Base-by-base conservation (phyloP, 805 yeast species). In the Cyberlindnera mycetangii region DNA sequence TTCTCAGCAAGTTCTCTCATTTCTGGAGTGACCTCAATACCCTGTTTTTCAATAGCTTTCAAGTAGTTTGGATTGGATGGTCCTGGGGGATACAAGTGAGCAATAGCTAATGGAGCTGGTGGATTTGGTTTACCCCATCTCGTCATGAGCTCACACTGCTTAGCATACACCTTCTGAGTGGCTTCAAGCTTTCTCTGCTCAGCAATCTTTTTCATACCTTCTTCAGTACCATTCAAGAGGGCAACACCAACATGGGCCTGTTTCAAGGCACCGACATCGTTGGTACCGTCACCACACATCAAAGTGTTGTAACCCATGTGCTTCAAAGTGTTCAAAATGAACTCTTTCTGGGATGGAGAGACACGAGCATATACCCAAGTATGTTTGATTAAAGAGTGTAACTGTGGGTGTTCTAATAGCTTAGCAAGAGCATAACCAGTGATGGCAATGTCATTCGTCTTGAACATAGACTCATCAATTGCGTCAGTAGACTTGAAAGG, bases 281-380 rank as follows among this genome's bases (percentile, higher is more conserved):
- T 93, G n/a, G 99, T 93, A 69, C 99, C 99, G 69, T 93, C 99
- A 74, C 99, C 99, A 69, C 99, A 93, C 99, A 93, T 93, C 58
- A 93, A 76, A 19, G 98, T 93, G 61, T 80, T 85, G 68, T 92
- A 93, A 20, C 97, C 97, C 64, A 88, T 76, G 50, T 80, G 83
- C 66, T 92, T 93, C 64, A 88, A 78, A 31, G 89, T 78, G 50
- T 81, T 83, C 59, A 93, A 74, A 56, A 93, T 82, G 54, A 85
- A 89, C 68, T 93, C 99, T 69, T 93, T 93, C 70, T 93, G 99
- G 20, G 85, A 61, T 32, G 99, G 99, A 7, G 98, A 92, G 25
- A 93, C 98, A 70, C 99, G 85, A 36, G 99, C 97, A 62, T 88
- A 93, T 37, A 93, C 87, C 97, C 97, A 93, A 15, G 97, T 83